A percentile compares a stretch with the other conserved stretches of the same genome.
phyloP scores from a whole-genome alignment of 345 rosid species.

The Syzygium oleosum region DNA sequence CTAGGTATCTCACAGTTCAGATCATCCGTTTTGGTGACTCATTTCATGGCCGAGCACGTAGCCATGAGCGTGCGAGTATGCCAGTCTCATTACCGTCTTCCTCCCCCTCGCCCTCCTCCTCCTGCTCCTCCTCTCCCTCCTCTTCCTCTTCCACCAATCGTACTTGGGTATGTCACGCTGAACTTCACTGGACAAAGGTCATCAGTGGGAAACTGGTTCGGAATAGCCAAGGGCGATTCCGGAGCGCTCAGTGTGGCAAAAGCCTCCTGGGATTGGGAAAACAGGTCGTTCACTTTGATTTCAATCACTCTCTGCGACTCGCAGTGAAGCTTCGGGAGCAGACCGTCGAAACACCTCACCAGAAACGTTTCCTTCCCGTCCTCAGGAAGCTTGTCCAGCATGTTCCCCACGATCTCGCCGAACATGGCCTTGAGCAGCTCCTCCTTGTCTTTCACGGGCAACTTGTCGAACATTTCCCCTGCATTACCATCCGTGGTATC shows the following conservation, averaged over 20 bases:
- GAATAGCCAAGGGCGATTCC: neutral
- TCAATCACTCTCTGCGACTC: neutral
- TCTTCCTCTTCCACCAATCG: neutral
- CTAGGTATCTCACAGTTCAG: too few species aligned
- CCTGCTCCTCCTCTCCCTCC: neutral
- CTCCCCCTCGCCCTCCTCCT: neutral
- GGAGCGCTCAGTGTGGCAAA: neutral
- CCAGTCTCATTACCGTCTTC: neutral
- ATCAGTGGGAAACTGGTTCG: neutral
- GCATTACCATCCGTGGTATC: neutral
- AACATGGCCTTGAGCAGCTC: constrained; percentile 1
- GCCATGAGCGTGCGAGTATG: too few species aligned
- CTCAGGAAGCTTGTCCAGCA: neutral
- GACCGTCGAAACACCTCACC: neutral
- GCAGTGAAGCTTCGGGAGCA: neutral
- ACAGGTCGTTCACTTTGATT: neutral
- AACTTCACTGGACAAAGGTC: neutral
- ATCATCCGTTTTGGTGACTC: too few species aligned
- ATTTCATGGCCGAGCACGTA: too few species aligned
- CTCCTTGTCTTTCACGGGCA: neutral
- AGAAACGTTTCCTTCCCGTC: neutral
- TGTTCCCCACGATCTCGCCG: neutral
- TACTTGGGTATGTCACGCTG: neutral
- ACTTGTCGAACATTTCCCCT: neutral
- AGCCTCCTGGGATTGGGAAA: neutral